Conservation (phyloP, 2,329 filamentous ascomycete species). For the Fusarium compactum region DNA sequence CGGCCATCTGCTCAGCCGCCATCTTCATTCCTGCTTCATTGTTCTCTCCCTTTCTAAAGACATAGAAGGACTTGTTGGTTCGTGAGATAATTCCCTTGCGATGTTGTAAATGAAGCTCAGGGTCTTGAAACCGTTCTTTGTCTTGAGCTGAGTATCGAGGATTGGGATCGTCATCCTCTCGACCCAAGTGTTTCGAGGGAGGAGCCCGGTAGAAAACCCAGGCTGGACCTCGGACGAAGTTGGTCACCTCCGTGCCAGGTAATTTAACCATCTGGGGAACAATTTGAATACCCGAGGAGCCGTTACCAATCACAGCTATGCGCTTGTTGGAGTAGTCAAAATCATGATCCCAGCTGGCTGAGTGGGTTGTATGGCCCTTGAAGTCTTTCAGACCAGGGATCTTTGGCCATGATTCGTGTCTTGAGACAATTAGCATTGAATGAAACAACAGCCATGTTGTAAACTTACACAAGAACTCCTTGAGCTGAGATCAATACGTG, state of each 20-base stretch:
- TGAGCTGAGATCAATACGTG: conserved; percentile 40
- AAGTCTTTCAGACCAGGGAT: conserved; percentile 37
- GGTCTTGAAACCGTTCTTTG: conserved; percentile 63
- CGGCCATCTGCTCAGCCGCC: conserved; percentile 41
- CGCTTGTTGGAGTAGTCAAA: conserved; percentile 41
- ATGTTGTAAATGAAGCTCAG: conserved; percentile 63
- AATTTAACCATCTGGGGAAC: conserved; percentile 45
- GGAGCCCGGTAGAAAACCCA: conserved; percentile 54
- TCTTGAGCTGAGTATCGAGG: conserved; percentile 53
- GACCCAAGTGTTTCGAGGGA: conserved; percentile 48
- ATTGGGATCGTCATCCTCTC: conserved; percentile 48
- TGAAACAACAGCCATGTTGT: rapidly evolving
- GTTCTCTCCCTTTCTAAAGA: conserved; percentile 41
- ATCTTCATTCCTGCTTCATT: conserved; percentile 40
- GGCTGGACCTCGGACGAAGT: conserved; percentile 51
- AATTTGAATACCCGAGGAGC: conserved; percentile 40
- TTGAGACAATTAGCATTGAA: not conserved
- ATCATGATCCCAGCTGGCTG: conserved; percentile 36
- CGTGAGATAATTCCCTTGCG: conserved; percentile 53
- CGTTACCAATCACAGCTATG: conserved; percentile 41
- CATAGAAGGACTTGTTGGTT: conserved; percentile 54
- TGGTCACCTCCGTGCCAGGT: conserved; percentile 48
- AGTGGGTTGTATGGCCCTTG: conserved; percentile 38
- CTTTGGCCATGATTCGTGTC: conserved; percentile 42
- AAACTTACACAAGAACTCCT: conserved; percentile 41